phyloP scores from a whole-genome alignment of 495 filamentous ascomycete species.

The Hyphodiscus hymeniophilus region DNA sequence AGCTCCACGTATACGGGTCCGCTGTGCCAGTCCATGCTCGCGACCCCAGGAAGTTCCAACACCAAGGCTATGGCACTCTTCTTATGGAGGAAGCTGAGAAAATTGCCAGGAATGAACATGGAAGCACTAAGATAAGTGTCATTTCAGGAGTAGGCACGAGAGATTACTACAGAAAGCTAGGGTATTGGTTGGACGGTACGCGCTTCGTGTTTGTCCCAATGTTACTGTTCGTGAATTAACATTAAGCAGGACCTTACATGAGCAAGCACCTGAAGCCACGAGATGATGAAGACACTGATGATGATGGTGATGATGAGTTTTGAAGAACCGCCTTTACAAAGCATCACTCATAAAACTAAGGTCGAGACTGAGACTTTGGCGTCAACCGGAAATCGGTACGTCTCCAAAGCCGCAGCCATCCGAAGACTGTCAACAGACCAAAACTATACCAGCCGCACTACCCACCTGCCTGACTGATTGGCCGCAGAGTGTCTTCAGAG shows the following conservation, averaged over 20 bases:
- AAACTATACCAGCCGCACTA: too few species aligned
- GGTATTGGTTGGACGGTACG: slow-evolving; percentile 84
- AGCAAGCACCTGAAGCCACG: slow-evolving; percentile 4
- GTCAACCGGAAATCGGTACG: too few species aligned
- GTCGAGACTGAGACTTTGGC: too few species aligned
- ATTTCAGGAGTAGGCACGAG: slow-evolving; percentile 93
- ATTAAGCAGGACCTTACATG: slow-evolving; percentile 4
- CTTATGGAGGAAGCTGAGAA: slow-evolving; percentile 97
- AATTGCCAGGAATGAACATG: slow-evolving; percentile 89
- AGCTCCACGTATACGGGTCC: slow-evolving; percentile 93
- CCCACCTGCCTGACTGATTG: too few species aligned
- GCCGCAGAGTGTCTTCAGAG: too few species aligned
- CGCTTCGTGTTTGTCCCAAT: slow-evolving; percentile 59
- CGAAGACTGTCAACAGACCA: too few species aligned
- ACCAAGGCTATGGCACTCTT: slow-evolving; percentile 93
- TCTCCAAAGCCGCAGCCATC: too few species aligned
- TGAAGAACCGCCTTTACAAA: too few species aligned
- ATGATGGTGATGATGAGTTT: neutral
- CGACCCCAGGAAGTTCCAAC: slow-evolving; percentile 93
- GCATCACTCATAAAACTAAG: too few species aligned
- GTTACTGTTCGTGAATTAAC: neutral
- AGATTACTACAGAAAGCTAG: slow-evolving; percentile 86
- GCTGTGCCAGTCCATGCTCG: slow-evolving; percentile 91
- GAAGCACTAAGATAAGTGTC: slow-evolving; percentile 86
- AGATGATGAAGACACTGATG: slow-evolving; percentile 2